A percentile compares a stretch with the other conserved stretches of the same genome.
These are phyloP conservation scores for Setaria italica DNA, from an alignment of 202 grass and related monocot genomes.

Conservation along the genomic window DNA sequence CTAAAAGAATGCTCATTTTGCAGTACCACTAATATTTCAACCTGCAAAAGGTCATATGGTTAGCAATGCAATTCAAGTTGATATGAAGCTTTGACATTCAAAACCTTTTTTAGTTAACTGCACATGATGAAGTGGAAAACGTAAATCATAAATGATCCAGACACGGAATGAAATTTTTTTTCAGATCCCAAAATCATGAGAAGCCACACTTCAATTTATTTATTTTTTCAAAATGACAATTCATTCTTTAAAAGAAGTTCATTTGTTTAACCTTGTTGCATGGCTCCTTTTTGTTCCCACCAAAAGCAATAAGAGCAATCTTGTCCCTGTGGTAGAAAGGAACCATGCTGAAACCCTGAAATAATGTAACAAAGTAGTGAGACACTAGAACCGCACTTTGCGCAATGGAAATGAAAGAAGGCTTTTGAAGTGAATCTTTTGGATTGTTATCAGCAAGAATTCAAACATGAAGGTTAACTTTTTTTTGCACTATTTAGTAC, in stretches of 20 bases:
- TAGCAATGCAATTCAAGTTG: conserved; percentile 5
- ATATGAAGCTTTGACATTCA: conserved; percentile 23
- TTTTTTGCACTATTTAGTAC: neutral
- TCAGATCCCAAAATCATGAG: conserved; percentile 6
- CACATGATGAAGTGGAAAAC: neutral
- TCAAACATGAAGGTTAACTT: neutral
- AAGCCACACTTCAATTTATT: neutral
- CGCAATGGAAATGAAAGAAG: neutral
- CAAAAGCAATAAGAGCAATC: conserved; percentile 91
- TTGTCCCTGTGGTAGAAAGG: conserved; percentile 87
- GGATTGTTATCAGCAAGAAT: neutral
- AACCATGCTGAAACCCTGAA: conserved; percentile 94
- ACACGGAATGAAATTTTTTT: neutral
- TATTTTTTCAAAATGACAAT: conserved; percentile 25
- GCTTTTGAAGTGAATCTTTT: neutral
- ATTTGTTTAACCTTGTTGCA: conserved; percentile 68
- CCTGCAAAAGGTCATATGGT: conserved; percentile 55
- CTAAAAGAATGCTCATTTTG: conserved; percentile 85
- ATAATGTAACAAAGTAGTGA: conserved; percentile 15
- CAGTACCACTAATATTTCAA: conserved; percentile 83
- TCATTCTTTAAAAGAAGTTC: conserved; percentile 11
- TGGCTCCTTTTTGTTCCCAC: conserved; percentile 92
- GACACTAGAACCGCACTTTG: neutral
- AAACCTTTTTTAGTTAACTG: conserved; percentile 28
- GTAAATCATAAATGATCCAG: conserved; percentile 2